A percentile compares a stretch with the other conserved stretches of the same genome.
These are phyloP conservation scores for Clitopilus passeckerianus DNA, from an alignment of 768 basidiomycete species.

Conservation along the genomic window DNA sequence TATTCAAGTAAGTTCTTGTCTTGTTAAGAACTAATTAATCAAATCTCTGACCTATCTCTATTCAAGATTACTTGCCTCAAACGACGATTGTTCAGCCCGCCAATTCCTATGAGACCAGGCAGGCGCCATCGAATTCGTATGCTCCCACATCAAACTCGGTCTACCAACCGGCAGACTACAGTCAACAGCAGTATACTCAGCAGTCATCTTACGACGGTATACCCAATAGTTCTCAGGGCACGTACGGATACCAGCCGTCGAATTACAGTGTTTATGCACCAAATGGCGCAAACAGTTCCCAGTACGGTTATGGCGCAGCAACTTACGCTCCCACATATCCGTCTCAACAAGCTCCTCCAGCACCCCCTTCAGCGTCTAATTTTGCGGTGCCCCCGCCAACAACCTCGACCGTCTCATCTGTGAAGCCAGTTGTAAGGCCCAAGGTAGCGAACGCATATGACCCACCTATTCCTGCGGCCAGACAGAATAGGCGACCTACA, in stretches of 20 bases:
- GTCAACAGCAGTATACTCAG: not conserved
- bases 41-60: not conserved
- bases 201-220: not conserved
- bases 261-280: not conserved
- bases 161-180: constrained; percentile 1
- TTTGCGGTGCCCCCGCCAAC: constrained; percentile 19
- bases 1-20: not conserved
- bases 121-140: constrained; percentile 16
- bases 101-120: constrained; percentile 29
- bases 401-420: constrained; percentile 30
- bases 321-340: not conserved
- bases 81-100: constrained; percentile 4
- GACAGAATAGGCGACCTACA: constrained; percentile 25
- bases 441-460: constrained; percentile 72
- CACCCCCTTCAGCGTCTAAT: constrained; percentile 9
- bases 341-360: constrained; percentile 2
- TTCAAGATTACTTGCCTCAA: constrained; percentile 5
- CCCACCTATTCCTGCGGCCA: constrained; percentile 60
- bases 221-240: not conserved
- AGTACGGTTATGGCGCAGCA: not conserved
- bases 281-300: not conserved
- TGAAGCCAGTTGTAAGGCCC: constrained; percentile 50
- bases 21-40: not conserved
- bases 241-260: not conserved
- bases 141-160: constrained; percentile 15